phyloP scores from a whole-genome alignment of 2,329 filamentous ascomycete species.

The Alternaria tenuissima region DNA sequence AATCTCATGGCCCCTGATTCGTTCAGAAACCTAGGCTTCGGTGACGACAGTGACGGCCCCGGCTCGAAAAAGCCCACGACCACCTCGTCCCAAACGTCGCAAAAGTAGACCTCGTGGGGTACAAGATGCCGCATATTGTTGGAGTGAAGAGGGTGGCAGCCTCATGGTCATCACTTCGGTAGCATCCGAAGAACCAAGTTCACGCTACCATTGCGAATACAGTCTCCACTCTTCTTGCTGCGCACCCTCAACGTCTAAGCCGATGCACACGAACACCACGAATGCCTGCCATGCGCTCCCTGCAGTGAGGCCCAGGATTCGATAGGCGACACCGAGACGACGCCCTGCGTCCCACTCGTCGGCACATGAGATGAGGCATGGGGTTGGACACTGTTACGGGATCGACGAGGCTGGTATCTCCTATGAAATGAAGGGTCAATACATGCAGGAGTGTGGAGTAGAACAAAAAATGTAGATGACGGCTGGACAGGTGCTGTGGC shows the following conservation, averaged over 20 bases:
- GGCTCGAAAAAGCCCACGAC: slow-evolving; percentile 19
- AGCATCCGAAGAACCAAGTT: slow-evolving; percentile 41
- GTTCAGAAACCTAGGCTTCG: slow-evolving; percentile 91
- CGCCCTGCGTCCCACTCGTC: no score
- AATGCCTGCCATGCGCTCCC: slow-evolving; percentile 3
- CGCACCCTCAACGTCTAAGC: slow-evolving; percentile 14
- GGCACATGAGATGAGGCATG: no score
- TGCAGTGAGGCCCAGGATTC: background rate
- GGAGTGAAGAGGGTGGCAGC: slow-evolving; percentile 29
- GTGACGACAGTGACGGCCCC: slow-evolving; percentile 55
- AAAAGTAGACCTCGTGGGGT: slow-evolving; percentile 34
- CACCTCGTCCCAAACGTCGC: slow-evolving; percentile 37
- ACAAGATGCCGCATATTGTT: slow-evolving; percentile 26
- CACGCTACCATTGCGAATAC: slow-evolving; percentile 9
- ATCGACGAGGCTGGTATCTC: no score
- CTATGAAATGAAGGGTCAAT: no score
- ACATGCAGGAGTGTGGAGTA: no score
- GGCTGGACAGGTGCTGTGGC: no score
- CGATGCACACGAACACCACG: slow-evolving; percentile 11
- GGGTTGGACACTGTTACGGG: no score
- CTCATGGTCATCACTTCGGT: slow-evolving; percentile 34
- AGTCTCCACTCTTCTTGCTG: slow-evolving; percentile 13
- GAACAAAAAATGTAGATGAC: no score
- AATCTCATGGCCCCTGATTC: slow-evolving; percentile 97
- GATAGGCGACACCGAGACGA: no score